Evolutionary conservation across 2,329 filamentous ascomycete species (phyloP).

Genomic region (Cladosporium velox): DNA sequence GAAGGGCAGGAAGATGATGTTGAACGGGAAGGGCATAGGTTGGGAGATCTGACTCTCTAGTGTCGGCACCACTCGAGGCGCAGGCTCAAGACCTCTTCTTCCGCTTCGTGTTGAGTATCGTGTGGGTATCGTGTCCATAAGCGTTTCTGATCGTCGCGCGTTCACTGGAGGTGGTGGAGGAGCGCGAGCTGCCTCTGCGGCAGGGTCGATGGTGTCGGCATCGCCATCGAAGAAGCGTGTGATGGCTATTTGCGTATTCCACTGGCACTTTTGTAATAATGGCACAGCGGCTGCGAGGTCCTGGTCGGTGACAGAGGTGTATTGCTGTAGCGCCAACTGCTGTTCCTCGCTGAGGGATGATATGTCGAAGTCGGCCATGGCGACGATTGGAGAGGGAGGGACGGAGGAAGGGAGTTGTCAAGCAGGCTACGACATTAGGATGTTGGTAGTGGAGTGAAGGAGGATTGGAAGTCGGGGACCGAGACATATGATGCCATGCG

Average conservation of each 20-base stretch:
- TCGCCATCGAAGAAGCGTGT: slow-evolving; percentile 98
- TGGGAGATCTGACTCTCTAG: slow-evolving; percentile 65
- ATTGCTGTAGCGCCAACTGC: slow-evolving; percentile 83
- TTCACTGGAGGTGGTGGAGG: slow-evolving; percentile 60
- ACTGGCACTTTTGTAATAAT: slow-evolving; percentile 81
- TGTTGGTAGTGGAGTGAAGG: neutral
- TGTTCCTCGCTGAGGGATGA: slow-evolving; percentile 73
- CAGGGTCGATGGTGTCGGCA: slow-evolving; percentile 77
- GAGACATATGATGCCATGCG: slow-evolving; percentile 9
- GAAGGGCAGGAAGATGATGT: slow-evolving; percentile 79
- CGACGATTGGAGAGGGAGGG: slow-evolving; percentile 36
- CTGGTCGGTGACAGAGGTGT: slow-evolving; percentile 84
- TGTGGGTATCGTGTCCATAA: slow-evolving; percentile 56
- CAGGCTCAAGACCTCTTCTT: slow-evolving; percentile 59
- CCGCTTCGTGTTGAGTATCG: slow-evolving; percentile 31
- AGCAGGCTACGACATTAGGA: neutral
- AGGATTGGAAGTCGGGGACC: neutral
- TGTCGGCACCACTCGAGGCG: slow-evolving; percentile 81
- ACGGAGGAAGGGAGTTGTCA: neutral
- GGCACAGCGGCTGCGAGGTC: slow-evolving; percentile 73
- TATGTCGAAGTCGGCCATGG: slow-evolving; percentile 55
- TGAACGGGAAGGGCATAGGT: slow-evolving; percentile 72
- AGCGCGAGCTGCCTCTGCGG: slow-evolving; percentile 73
- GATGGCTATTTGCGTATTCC: slow-evolving; percentile 97
- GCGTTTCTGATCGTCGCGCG: slow-evolving; percentile 69